Percentiles rank a stretch among this genome's conserved stretches.
These are phyloP conservation scores for Sclerospora graminicola DNA, from an alignment of 352 stramenopile genomes.

Conservation along the genomic window DNA sequence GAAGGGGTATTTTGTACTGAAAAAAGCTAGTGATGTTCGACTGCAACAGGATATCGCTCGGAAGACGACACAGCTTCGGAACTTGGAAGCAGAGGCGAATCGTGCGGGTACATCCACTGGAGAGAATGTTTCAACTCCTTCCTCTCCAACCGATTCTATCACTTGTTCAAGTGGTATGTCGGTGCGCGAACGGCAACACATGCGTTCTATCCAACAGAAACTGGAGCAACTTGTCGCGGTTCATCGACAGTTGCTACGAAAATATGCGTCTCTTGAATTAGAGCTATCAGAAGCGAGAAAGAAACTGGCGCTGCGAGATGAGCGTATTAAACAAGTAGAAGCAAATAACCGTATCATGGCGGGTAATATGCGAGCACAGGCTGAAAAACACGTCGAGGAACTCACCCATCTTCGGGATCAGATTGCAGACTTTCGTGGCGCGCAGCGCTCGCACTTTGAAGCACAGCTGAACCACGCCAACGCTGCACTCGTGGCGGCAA, in stretches of 20 bases:
- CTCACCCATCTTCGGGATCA: conserved; percentile 78
- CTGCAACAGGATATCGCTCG: conserved; percentile 59
- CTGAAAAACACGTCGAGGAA: conserved; percentile 84
- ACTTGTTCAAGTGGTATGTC: conserved; percentile 48
- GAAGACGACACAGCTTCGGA: conserved; percentile 47
- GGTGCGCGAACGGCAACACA: conserved; percentile 72
- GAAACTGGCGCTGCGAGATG: conserved; percentile 83
- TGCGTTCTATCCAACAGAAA: conserved; percentile 86
- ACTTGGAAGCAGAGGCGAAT: conserved; percentile 51
- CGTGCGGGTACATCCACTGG: conserved; percentile 21
- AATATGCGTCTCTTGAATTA: conserved; percentile 85
- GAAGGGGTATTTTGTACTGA: conserved; percentile 52
- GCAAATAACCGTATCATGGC: conserved; percentile 81
- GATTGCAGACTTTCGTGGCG: conserved; percentile 72
- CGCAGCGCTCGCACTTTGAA: conserved; percentile 70
- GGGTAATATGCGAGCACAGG: conserved; percentile 81
- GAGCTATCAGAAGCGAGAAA: conserved; percentile 83
- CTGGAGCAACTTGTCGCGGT: conserved; percentile 87
- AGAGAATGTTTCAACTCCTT: conserved; percentile 18
- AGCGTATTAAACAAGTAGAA: conserved; percentile 87
- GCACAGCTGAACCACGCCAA: conserved; percentile 46
- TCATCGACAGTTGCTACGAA: conserved; percentile 83
- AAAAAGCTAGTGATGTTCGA: conserved; percentile 33
- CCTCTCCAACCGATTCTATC: conserved; percentile 16
- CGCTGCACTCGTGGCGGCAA: conserved; percentile 14